These are phyloP conservation scores for Penicillium sp. DNA, from an alignment of 2,329 filamentous ascomycete species.

Conservation along the genomic window DNA sequence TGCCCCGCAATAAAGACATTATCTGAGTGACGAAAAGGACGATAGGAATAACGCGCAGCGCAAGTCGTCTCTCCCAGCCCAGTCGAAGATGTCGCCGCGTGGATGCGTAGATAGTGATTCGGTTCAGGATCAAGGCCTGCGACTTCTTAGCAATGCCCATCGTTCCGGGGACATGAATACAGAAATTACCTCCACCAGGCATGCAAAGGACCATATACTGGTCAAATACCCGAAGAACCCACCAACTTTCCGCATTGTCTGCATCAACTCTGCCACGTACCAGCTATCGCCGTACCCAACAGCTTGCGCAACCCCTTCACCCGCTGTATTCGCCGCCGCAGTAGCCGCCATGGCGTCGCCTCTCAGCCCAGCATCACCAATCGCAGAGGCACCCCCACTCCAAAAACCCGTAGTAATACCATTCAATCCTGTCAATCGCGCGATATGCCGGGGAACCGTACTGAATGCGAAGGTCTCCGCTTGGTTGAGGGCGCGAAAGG, in stretches of 20 bases:
- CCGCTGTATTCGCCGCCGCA: slow-evolving; percentile 37
- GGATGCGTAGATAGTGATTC: slow-evolving; percentile 90
- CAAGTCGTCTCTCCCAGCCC: slow-evolving; percentile 69
- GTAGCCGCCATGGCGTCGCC: slow-evolving; percentile 46
- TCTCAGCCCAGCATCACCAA: slow-evolving; percentile 22
- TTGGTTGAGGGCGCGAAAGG: slow-evolving; percentile 40
- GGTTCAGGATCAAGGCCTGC: slow-evolving; percentile 80
- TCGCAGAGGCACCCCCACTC: slow-evolving; percentile 18
- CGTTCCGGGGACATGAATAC: not conserved
- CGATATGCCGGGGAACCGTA: slow-evolving; percentile 37
- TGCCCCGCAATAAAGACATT: slow-evolving; percentile 71
- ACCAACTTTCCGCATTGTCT: slow-evolving; percentile 68
- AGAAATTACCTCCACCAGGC: slow-evolving; percentile 68
- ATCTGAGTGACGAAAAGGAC: slow-evolving; percentile 69
- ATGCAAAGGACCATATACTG: slow-evolving; percentile 88
- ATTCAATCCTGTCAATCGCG: slow-evolving; percentile 30
- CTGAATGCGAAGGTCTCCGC: slow-evolving; percentile 39
- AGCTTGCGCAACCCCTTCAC: slow-evolving; percentile 35
- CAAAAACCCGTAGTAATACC: slow-evolving; percentile 28
- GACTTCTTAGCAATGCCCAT: slow-evolving; percentile 5
- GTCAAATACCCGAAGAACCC: slow-evolving; percentile 89
- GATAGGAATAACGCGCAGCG: slow-evolving; percentile 71
- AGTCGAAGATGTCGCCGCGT: slow-evolving; percentile 78
- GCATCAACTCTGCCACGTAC: slow-evolving; percentile 48
- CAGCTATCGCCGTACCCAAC: slow-evolving; percentile 37